Evolutionary conservation across 441 rosid species (phyloP).

Genomic region (Gossypium schwendimanii): DNA sequence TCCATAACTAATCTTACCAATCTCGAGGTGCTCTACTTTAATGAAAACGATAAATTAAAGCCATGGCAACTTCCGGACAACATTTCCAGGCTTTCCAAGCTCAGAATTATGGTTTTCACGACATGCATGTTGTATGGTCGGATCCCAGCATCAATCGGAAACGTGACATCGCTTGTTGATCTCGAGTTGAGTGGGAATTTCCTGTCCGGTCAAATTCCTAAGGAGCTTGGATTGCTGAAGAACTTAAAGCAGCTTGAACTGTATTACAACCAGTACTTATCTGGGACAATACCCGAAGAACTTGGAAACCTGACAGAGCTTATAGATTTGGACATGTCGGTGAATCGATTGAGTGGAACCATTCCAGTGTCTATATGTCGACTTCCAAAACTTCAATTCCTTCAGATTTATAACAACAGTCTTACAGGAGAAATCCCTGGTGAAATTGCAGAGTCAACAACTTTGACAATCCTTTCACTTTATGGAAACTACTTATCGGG

Average conservation of each 20-base stretch:
- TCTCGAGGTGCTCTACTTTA: conserved; percentile 61
- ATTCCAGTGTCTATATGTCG: conserved; percentile 71
- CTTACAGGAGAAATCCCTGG: conserved; percentile 75
- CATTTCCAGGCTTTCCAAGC: conserved; percentile 53
- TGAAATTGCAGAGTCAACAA: conserved; percentile 51
- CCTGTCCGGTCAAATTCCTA: conserved; percentile 61
- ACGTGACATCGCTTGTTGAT: conserved; percentile 72
- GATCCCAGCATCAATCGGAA: conserved; percentile 69
- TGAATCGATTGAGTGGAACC: conserved; percentile 58
- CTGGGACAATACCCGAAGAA: conserved; percentile 73
- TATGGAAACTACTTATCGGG: conserved; percentile 73
- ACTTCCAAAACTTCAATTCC: conserved; percentile 67
- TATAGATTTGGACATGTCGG: conserved; percentile 77
- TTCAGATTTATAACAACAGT: conserved; percentile 92
- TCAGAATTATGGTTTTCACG: conserved; percentile 53
- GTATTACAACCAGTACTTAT: conserved; percentile 67
- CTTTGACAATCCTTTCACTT: conserved; percentile 56
- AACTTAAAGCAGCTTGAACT: conserved; percentile 78
- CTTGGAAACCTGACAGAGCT: conserved; percentile 87
- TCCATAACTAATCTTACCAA: conserved; percentile 61
- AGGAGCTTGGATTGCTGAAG: conserved; percentile 62
- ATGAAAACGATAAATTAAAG: conserved; percentile 51
- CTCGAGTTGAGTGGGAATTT: conserved; percentile 80
- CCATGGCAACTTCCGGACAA: conserved; percentile 65
- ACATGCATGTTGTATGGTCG: conserved; percentile 61